These are phyloP conservation scores for Quercus cerris DNA, from an alignment of 306 rosid genomes.

Conservation along the genomic window DNA sequence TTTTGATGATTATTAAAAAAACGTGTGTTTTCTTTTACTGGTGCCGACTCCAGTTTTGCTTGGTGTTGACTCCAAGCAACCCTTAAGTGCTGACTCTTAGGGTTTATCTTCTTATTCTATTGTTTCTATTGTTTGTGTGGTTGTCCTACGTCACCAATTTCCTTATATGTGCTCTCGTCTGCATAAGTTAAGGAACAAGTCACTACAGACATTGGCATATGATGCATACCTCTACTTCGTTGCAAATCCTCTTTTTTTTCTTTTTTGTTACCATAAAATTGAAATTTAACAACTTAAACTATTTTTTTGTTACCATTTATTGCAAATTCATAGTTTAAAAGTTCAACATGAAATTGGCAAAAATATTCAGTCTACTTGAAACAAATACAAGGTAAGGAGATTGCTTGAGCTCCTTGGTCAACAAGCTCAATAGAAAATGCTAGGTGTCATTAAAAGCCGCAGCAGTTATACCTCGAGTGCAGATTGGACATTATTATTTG, in stretches of 20 bases:
- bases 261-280: too few species aligned
- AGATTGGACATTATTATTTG: slow-evolving; percentile 45
- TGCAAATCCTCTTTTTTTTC: too few species aligned
- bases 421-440: neutral
- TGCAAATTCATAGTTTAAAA: neutral
- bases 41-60: too few species aligned
- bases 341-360: neutral
- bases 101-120: too few species aligned
- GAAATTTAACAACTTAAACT: too few species aligned
- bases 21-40: too few species aligned
- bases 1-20: too few species aligned
- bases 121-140: too few species aligned
- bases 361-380: neutral
- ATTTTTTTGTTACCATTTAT: neutral
- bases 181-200: neutral
- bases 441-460: slow-evolving; percentile 6
- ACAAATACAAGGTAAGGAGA: neutral
- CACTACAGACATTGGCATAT: neutral
- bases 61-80: too few species aligned
- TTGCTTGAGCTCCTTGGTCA: neutral
- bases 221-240: neutral
- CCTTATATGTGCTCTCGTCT: neutral
- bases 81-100: too few species aligned
- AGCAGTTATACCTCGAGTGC: slow-evolving; percentile 48
- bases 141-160: neutral